Conservation (phyloP, 2,329 filamentous ascomycete species). For the Rutstroemia sp. region DNA sequence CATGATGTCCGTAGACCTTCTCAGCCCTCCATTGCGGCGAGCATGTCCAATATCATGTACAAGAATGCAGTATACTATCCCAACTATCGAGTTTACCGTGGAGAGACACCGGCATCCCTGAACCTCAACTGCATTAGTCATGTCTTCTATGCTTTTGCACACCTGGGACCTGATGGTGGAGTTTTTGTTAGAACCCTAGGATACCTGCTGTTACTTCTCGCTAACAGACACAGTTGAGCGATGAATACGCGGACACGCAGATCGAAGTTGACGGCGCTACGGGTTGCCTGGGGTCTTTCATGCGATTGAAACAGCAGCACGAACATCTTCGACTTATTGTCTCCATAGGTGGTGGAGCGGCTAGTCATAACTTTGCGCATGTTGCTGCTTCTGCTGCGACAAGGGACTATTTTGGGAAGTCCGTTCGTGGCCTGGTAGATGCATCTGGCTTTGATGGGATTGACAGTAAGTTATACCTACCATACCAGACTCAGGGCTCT, state of each 20-base stretch:
- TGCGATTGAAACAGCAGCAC: slow-evolving; percentile 63
- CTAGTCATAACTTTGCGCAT: slow-evolving; percentile 57
- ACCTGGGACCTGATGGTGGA: slow-evolving; percentile 61
- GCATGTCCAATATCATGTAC: slow-evolving; percentile 42
- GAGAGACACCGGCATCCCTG: slow-evolving; percentile 65
- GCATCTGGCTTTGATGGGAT: slow-evolving; percentile 67
- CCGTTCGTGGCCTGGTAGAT: slow-evolving; percentile 59
- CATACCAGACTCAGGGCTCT: not conserved
- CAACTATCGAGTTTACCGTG: slow-evolving; percentile 67
- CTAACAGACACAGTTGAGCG: slow-evolving; percentile 52
- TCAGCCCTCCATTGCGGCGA: slow-evolving; percentile 25
- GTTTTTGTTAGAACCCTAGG: slow-evolving; percentile 57
- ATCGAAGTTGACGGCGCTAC: slow-evolving; percentile 64
- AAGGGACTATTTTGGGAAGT: slow-evolving; percentile 63
- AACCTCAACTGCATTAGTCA: slow-evolving; percentile 73
- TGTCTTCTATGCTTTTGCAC: slow-evolving; percentile 78
- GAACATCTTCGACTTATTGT: slow-evolving; percentile 66
- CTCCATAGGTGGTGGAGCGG: slow-evolving; percentile 64
- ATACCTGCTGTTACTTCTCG: not conserved
- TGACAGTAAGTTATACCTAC: slow-evolving; percentile 52
- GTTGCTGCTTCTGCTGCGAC: slow-evolving; percentile 54
- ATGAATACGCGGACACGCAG: slow-evolving; percentile 69
- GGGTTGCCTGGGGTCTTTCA: slow-evolving; percentile 67
- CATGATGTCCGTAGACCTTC: slow-evolving; percentile 24
- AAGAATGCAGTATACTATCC: slow-evolving; percentile 79